These are phyloP conservation scores for Rhodotorula toruloides DNA, from an alignment of 768 basidiomycete genomes.

Conservation along the genomic window DNA sequence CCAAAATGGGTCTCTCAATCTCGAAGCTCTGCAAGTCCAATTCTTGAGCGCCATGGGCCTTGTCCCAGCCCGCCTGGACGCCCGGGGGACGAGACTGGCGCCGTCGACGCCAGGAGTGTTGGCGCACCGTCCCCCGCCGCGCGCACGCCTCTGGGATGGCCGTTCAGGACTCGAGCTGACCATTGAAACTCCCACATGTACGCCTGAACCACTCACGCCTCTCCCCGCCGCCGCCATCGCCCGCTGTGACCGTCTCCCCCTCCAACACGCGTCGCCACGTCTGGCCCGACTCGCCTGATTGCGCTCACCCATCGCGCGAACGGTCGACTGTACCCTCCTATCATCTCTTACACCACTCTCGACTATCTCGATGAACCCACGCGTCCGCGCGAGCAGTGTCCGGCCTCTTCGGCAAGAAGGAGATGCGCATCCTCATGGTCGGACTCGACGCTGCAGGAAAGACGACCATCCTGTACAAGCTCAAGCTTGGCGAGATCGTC, in stretches of 20 bases:
- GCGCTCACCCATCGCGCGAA: too few relatives aligned
- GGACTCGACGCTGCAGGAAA: constrained; percentile 87
- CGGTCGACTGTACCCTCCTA: too few relatives aligned
- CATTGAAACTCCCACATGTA: too few relatives aligned
- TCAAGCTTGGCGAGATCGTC: constrained; percentile 99
- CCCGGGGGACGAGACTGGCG: background rate
- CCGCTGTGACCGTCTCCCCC: background rate
- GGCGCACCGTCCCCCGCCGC: too few relatives aligned
- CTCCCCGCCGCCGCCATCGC: background rate
- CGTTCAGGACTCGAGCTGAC: background rate
- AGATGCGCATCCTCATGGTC: constrained; percentile 99
- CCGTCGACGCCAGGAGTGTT: too few relatives aligned
- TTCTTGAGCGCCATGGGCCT: background rate
- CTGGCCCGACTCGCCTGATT: too few relatives aligned
- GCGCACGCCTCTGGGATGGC: too few relatives aligned
- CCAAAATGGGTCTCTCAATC: constrained; percentile 37
- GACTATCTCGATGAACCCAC: background rate
- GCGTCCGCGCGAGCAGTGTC: constrained; percentile 50
- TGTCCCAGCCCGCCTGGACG: background rate
- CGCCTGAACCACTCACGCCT: background rate
- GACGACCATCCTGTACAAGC: constrained; percentile 81
- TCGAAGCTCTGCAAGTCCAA: constrained; percentile 30
- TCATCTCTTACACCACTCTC: background rate
- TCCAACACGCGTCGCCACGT: constrained; percentile 8
- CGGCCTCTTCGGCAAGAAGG: constrained; percentile 93